Evolutionary conservation across 2,329 filamentous ascomycete species (phyloP).

Genomic region (Colletotrichum tabaci): DNA sequence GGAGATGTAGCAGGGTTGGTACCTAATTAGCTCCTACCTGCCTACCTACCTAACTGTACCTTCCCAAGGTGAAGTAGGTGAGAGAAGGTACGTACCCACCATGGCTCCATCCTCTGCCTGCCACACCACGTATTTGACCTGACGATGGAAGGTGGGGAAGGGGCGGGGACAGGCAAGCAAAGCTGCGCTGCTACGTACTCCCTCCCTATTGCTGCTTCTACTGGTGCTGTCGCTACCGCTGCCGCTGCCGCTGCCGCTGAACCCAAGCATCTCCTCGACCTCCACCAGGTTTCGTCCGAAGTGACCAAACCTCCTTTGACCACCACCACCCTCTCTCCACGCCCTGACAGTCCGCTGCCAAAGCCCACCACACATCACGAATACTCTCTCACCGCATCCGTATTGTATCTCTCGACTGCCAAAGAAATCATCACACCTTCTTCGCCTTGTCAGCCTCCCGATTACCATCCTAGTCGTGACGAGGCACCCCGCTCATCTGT

Average conservation of each 20-base stretch:
- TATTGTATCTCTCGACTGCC: constrained; percentile 23
- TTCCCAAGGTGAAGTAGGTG: background rate
- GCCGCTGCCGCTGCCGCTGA: constrained; percentile 6
- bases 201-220: background rate
- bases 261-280: constrained; percentile 35
- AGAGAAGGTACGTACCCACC: constrained; percentile 15
- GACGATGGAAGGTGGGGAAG: background rate
- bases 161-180: background rate
- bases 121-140: constrained; percentile 22
- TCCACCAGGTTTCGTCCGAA: constrained; percentile 42
- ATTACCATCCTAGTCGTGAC: constrained; percentile 16
- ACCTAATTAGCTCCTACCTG: too few species aligned
- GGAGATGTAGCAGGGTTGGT: background rate
- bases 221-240: background rate
- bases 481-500: constrained; percentile 11
- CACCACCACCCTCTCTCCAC: constrained; percentile 33
- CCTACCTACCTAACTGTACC: too few species aligned
- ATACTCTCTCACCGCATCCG: constrained; percentile 27
- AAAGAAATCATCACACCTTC: constrained; percentile 3
- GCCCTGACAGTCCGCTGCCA: constrained; percentile 36
- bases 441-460: constrained; percentile 16
- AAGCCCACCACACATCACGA: constrained; percentile 33
- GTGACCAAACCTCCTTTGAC: constrained; percentile 42
- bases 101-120: constrained; percentile 16
- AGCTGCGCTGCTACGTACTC: background rate